Evolutionary conservation across 345 rosid species (phyloP), one percentile per base, ranked within the genome.

Genomic region (Bruguiera gymnorhiza): DNA sequence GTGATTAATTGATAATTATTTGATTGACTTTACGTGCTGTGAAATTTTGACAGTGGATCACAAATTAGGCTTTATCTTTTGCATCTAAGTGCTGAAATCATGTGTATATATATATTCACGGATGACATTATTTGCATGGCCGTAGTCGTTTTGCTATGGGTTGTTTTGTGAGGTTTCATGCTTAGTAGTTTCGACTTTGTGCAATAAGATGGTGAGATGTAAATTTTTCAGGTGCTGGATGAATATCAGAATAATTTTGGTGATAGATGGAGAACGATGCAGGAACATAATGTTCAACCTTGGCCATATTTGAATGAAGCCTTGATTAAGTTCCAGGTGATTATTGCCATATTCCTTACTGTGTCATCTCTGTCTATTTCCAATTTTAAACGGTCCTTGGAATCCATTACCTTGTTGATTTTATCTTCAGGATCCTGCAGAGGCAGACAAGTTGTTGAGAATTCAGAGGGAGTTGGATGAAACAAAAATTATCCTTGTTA

Each of bases 391-490:
- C 29, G 24, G 23, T 56, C 11, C 6, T 56, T 56, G 26, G 23
- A 3, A 21, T 23, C 29, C 11, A 10, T 15, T 56, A 1, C 30
- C 60, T 21, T 8, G 29, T 23, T 6, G 26, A 23, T 32, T 63
- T 78, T 52, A 73, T 62, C 74, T 70, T 73, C 86, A 95, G 99
- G 97, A 95, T 76, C 99, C 97, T 73, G 97, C 94, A 15, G 99
- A 95, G 81, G 99, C 99, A 6, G 99, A 90, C 77, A 96, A 92
- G 78, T 84, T 92, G 79, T 72, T 96, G 88, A 96, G 86, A 85
- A 96, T 92, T 74, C 99, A 92, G 79, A 89, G 95, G 84, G 98
- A 92, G 76, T 86, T 96, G 88, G 98, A 96, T 75, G 98, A 96
- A 76, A 96, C 99, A 8, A 96, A 96, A 82, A 92, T 96, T 76